These are phyloP conservation scores for Boletellus ananas DNA, from an alignment of 768 basidiomycete genomes.

Conservation along the genomic window DNA sequence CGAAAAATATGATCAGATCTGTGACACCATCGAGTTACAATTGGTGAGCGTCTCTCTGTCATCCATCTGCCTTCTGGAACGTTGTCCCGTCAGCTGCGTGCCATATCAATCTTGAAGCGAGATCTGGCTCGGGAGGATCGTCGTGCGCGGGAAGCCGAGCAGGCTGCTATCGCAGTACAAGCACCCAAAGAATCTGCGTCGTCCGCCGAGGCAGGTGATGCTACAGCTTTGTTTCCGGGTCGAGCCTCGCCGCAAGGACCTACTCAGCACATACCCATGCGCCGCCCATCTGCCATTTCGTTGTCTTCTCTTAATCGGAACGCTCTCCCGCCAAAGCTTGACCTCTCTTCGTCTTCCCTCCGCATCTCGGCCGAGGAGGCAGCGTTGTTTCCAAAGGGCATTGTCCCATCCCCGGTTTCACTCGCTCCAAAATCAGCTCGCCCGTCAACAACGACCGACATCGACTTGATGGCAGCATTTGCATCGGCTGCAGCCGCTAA, in stretches of 20 bases:
- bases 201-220: slow-evolving; percentile 17
- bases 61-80: background rate
- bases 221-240: slow-evolving; percentile 20
- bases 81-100: slow-evolving; percentile 50
- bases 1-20: slow-evolving; percentile 76
- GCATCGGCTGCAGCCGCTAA: slow-evolving; percentile 39
- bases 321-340: slow-evolving; percentile 69
- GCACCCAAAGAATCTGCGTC: slow-evolving; percentile 25
- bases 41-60: slow-evolving; percentile 43
- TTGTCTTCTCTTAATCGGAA: slow-evolving; percentile 77
- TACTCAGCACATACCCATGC: slow-evolving; percentile 32
- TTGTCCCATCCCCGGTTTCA: slow-evolving; percentile 71
- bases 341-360: slow-evolving; percentile 67
- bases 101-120: slow-evolving; percentile 68
- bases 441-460: slow-evolving; percentile 50
- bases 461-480: slow-evolving; percentile 66
- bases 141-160: slow-evolving; percentile 44
- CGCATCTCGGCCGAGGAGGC: slow-evolving; percentile 64
- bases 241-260: slow-evolving; percentile 35
- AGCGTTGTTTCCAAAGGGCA: slow-evolving; percentile 51
- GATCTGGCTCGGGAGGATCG: slow-evolving; percentile 63
- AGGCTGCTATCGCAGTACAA: slow-evolving; percentile 37
- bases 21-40: slow-evolving; percentile 72
- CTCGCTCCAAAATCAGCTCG: slow-evolving; percentile 79
- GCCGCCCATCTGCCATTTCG: slow-evolving; percentile 75